These are phyloP conservation scores for Schizopora paradoxa DNA, from an alignment of 1,284 basidiomycete species.

Conservation along the genomic window DNA sequence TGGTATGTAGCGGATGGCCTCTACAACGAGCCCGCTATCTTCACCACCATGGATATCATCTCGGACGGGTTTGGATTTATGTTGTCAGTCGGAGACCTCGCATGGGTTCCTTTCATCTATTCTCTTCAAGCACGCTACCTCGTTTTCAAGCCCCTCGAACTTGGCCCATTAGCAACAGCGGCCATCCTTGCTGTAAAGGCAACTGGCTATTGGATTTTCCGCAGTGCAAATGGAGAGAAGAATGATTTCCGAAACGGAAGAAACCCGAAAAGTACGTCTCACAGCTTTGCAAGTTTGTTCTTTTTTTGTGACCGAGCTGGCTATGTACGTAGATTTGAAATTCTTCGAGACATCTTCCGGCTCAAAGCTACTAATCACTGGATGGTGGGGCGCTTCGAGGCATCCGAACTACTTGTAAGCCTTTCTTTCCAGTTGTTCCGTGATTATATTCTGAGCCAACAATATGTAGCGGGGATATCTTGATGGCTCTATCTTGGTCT, in stretches of 20 bases:
- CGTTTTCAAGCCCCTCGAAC: slow-evolving; percentile 79
- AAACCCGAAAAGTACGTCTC: slow-evolving; percentile 80
- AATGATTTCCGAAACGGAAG: slow-evolving; percentile 90
- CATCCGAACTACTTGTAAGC: slow-evolving; percentile 91
- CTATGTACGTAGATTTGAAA: slow-evolving; percentile 51
- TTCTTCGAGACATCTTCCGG: slow-evolving; percentile 85
- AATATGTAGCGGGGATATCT: slow-evolving; percentile 63
- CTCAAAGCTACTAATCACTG: slow-evolving; percentile 87
- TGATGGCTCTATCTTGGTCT: slow-evolving; percentile 94
- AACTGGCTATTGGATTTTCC: slow-evolving; percentile 90
- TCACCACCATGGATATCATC: slow-evolving; percentile 97
- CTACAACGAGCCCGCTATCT: slow-evolving; percentile 87
- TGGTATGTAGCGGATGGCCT: slow-evolving; percentile 86
- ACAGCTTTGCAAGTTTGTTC: background rate
- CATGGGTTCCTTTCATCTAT: slow-evolving; percentile 96
- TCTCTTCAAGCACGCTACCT: slow-evolving; percentile 92
- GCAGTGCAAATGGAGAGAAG: slow-evolving; percentile 88
- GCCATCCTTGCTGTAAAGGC: slow-evolving; percentile 67
- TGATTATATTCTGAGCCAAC: slow-evolving; percentile 3
- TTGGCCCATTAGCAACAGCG: slow-evolving; percentile 60
- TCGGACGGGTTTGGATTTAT: slow-evolving; percentile 99
- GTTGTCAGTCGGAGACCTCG: slow-evolving; percentile 90
- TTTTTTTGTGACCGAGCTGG: slow-evolving; percentile 2
- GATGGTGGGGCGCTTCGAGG: slow-evolving; percentile 95
- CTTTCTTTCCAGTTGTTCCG: background rate